Percentiles rank a stretch among this genome's conserved stretches.
Conservation (phyloP, 1,284 basidiomycete species). For the Microbotryum lychnidis-dioicae region DNA sequence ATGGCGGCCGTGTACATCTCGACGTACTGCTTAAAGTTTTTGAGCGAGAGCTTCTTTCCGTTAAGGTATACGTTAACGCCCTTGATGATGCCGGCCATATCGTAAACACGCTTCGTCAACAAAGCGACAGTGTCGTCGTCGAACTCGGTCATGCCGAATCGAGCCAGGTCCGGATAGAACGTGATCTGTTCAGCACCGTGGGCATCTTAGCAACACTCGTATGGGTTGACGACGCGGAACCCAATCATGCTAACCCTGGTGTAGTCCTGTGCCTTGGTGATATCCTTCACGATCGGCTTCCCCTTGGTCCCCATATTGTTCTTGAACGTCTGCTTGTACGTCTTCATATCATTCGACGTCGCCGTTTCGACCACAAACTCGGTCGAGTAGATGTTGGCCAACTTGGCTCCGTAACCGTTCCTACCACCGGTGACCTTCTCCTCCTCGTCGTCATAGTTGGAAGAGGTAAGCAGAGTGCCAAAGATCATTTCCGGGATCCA, state of each 20-base stretch:
- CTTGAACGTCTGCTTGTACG: slow-evolving; percentile 92
- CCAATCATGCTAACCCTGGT: slow-evolving; percentile 48
- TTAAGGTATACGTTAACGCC: slow-evolving; percentile 92
- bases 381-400: slow-evolving; percentile 96
- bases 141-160: slow-evolving; percentile 86
- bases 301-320: slow-evolving; percentile 87
- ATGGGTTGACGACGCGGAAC: slow-evolving; percentile 1
- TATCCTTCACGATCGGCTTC: slow-evolving; percentile 86
- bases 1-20: slow-evolving; percentile 64
- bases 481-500: slow-evolving; percentile 99
- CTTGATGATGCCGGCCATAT: slow-evolving; percentile 90
- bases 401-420: slow-evolving; percentile 96
- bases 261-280: slow-evolving; percentile 70
- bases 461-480: slow-evolving; percentile 87
- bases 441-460: slow-evolving; percentile 98
- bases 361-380: slow-evolving; percentile 98
- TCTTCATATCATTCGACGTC: slow-evolving; percentile 74
- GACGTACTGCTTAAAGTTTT: slow-evolving; percentile 95
- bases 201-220: slow-evolving; percentile 10
- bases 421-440: slow-evolving; percentile 98
- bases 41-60: slow-evolving; percentile 78
- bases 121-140: slow-evolving; percentile 87
- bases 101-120: slow-evolving; percentile 90
- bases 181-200: slow-evolving; percentile 50
- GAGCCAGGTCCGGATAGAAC: slow-evolving; percentile 83